phyloP scores from a whole-genome alignment of 2,329 filamentous ascomycete species.

The Aspergillus fumigatus region DNA sequence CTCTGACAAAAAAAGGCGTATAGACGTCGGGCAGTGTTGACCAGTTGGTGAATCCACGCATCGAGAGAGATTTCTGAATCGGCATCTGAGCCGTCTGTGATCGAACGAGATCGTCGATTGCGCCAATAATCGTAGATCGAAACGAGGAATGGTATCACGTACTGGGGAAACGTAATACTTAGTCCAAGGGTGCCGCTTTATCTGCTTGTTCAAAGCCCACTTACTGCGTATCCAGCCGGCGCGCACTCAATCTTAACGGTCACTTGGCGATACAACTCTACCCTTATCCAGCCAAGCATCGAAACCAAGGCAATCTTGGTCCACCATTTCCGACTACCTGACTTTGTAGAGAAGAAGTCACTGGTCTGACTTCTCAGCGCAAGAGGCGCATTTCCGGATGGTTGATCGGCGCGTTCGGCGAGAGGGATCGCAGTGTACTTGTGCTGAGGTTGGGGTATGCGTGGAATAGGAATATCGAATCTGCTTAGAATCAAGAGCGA shows the following conservation, averaged over 20 bases:
- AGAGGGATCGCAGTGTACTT: conserved; percentile 29
- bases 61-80: conserved; percentile 15
- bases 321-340: conserved; percentile 19
- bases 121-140: conserved; percentile 40
- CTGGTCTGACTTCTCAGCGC: conserved; percentile 4
- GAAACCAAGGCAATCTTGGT: conserved; percentile 18
- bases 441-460: conserved; percentile 13
- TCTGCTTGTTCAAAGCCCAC: conserved; percentile 4
- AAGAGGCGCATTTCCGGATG: conserved; percentile 11
- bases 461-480: conserved; percentile 25
- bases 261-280: conserved; percentile 40
- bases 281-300: conserved; percentile 24
- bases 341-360: conserved; percentile 1
- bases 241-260: conserved; percentile 43
- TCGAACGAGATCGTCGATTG: conserved; percentile 22
- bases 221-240: conserved; percentile 30
- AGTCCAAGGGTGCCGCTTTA: conserved; percentile 6
- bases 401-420: conserved; percentile 22
- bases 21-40: conserved; percentile 27
- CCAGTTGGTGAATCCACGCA: conserved; percentile 11
- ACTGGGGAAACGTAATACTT: conserved; percentile 21
- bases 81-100: conserved; percentile 12
- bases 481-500: conserved; percentile 35
- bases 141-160: conserved; percentile 38
- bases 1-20: conserved; percentile 28